Conservation (phyloP, 176 grass and related monocot species). For the Aegilops bicornis region DNA sequence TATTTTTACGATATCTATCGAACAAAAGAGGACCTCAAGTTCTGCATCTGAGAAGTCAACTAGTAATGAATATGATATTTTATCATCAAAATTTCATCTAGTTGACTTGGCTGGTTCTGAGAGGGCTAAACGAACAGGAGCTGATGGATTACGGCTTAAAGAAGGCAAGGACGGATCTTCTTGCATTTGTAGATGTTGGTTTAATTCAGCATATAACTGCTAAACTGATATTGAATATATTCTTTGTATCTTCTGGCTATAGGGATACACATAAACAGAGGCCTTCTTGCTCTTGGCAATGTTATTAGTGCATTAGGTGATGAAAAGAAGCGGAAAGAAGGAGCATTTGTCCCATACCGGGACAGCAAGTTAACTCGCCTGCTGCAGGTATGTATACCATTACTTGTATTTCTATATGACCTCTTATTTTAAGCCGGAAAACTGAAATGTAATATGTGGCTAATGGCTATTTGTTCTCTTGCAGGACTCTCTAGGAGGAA, state of each 20-base stretch:
- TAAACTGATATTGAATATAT: slow-evolving; percentile 10
- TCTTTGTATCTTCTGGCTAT: background rate
- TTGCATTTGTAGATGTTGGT: background rate
- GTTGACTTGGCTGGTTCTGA: slow-evolving; percentile 94
- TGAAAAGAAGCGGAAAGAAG: slow-evolving; percentile 87
- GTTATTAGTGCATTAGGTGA: slow-evolving; percentile 83
- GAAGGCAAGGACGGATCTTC: slow-evolving; percentile 46
- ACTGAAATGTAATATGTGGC: background rate
- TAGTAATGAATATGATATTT: slow-evolving; percentile 57
- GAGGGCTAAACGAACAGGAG: slow-evolving; percentile 78
- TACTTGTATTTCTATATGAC: background rate
- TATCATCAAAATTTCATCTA: slow-evolving; percentile 75
- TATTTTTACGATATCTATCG: slow-evolving; percentile 70
- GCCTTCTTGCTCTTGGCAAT: slow-evolving; percentile 84
- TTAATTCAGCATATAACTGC: slow-evolving; percentile 10
- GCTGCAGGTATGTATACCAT: slow-evolving; percentile 46
- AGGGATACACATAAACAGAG: slow-evolving; percentile 90
- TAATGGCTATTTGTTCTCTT: slow-evolving; percentile 13
- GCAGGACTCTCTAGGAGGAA: slow-evolving; percentile 87
- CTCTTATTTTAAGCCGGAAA: background rate
- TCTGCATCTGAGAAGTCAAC: slow-evolving; percentile 36
- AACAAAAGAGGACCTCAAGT: slow-evolving; percentile 65
- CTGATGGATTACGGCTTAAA: slow-evolving; percentile 73
- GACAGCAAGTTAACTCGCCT: slow-evolving; percentile 85
- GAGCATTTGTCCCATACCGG: slow-evolving; percentile 70